Evolutionary conservation across 1,284 basidiomycete genomes (phyloP).

Genomic region (Ceratobasidium sp.): DNA sequence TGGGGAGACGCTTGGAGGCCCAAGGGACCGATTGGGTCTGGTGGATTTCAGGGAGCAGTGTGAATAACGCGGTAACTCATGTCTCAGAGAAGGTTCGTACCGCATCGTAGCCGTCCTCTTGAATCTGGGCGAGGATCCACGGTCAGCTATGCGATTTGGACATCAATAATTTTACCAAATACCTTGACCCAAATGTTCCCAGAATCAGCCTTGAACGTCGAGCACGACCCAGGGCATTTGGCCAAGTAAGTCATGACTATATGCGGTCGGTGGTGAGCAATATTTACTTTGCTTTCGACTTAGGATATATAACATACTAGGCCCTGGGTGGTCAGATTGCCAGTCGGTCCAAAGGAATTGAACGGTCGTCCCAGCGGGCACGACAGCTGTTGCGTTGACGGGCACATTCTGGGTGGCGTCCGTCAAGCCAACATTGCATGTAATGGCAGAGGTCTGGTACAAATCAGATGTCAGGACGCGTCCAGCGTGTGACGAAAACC

Average conservation of each 20-base stretch:
- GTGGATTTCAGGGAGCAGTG: background rate
- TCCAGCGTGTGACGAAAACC: background rate
- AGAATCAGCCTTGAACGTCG: constrained; percentile 24
- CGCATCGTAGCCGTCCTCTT: constrained; percentile 34
- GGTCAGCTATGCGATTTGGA: background rate
- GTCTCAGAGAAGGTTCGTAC: background rate
- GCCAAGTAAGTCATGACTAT: constrained; percentile 32
- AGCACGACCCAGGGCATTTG: constrained; percentile 28
- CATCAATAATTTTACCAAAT: too few relatives aligned
- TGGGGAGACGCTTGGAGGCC: constrained; percentile 30
- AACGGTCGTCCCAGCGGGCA: constrained; percentile 20
- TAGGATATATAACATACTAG: constrained; percentile 21
- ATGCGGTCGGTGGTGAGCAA: background rate
- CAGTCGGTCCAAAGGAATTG: constrained; percentile 31
- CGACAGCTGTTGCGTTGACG: constrained; percentile 15
- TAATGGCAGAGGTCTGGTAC: constrained; percentile 17
- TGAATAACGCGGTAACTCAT: background rate
- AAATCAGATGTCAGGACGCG: background rate
- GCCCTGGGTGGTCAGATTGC: constrained; percentile 33
- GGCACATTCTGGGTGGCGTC: constrained; percentile 9
- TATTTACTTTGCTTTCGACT: too few relatives aligned
- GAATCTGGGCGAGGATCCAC: background rate
- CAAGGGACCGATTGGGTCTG: constrained; percentile 19
- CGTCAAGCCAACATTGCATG: constrained; percentile 17
- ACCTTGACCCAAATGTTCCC: constrained; percentile 39